phyloP scores from a whole-genome alignment of 2,329 filamentous ascomycete genomes.

The Trichothecium sympodiale region DNA sequence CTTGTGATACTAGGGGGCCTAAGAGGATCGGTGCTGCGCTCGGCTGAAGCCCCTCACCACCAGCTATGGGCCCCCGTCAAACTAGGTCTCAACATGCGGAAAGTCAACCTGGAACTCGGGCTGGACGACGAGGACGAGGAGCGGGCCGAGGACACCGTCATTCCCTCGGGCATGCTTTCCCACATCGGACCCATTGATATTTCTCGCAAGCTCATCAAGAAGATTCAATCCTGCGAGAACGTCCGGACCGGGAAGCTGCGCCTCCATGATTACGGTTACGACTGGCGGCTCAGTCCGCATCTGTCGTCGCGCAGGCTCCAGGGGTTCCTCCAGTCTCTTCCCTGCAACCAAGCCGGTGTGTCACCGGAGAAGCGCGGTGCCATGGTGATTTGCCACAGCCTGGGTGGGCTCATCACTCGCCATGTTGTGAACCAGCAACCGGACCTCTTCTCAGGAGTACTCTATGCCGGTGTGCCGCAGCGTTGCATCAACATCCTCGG shows the following conservation, averaged over 20 bases:
- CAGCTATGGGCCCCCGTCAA: constrained; percentile 93
- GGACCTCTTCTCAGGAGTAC: constrained; percentile 73
- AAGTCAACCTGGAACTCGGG: constrained; percentile 83
- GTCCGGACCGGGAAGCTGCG: constrained; percentile 58
- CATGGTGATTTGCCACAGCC: constrained; percentile 72
- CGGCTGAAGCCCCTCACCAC: constrained; percentile 69
- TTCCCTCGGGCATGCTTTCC: constrained; percentile 78
- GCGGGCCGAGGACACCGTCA: constrained; percentile 70
- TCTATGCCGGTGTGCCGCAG: constrained; percentile 78
- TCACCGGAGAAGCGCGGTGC: constrained; percentile 53
- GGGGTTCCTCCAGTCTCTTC: constrained; percentile 60
- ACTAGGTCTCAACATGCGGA: constrained; percentile 80
- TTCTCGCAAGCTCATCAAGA: constrained; percentile 69
- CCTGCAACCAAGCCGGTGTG: constrained; percentile 55
- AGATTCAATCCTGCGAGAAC: constrained; percentile 64
- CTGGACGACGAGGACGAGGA: constrained; percentile 74
- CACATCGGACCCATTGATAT: constrained; percentile 90
- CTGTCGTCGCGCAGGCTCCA: constrained; percentile 62
- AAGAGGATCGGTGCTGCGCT: constrained; percentile 78
- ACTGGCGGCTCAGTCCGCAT: constrained; percentile 82
- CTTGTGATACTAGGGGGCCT: constrained; percentile 85
- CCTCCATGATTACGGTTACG: constrained; percentile 86
- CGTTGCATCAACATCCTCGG: constrained; percentile 87
- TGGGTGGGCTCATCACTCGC: constrained; percentile 79
- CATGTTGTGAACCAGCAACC: constrained; percentile 80